Evolutionary conservation across 2,329 filamentous ascomycete genomes (phyloP), one percentile per base, ranked within the genome.

Genomic region (Trichoderma sp.): DNA sequence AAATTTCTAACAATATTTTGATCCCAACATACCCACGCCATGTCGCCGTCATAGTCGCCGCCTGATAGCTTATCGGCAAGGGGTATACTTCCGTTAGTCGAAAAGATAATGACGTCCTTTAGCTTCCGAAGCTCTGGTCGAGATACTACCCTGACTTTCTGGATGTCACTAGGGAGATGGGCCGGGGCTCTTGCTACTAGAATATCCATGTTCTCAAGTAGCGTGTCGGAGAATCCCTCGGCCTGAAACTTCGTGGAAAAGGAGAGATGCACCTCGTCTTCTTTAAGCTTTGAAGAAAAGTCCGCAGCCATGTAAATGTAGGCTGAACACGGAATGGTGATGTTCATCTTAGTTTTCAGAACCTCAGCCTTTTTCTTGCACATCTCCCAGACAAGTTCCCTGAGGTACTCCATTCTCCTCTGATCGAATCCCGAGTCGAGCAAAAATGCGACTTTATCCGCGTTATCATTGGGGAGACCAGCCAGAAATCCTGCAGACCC

Each of bases 21-120:
- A 32, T 95, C 92, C 91, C 91, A 95, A 76, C 91, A 93, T 0
- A 93, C 81, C 92, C 92, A 95, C 5, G 92, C 88, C n/a, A 83
- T 86, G 73, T 96, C 93, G 0, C 93, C 93, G 74, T 95, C 93
- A 73, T 94, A 95, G 76, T 95, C 93, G 0, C 93, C 93, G 0
- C 93, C 93, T 1, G 92, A 93, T 0, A 95, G 83, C 75, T 91
- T 90, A 9, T 89, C 87, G 0, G 92, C 93, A 0, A 94, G 84
- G 0, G 92, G 88, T 0, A 81, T 82, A 30, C 85, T 77, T 0
- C 92, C 92, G 72, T 86, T 87, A 0, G 84, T 84, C 0, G 93
- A 85, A 74, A 98, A 98, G 0, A 98, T 86, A 15, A 96, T 85
- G 1, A 97, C 90, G 75, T 98, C 92, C 73, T 92, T 92, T 0